phyloP scores from a whole-genome alignment of 495 filamentous ascomycete genomes.

The Thermochaetoides thermophila region DNA sequence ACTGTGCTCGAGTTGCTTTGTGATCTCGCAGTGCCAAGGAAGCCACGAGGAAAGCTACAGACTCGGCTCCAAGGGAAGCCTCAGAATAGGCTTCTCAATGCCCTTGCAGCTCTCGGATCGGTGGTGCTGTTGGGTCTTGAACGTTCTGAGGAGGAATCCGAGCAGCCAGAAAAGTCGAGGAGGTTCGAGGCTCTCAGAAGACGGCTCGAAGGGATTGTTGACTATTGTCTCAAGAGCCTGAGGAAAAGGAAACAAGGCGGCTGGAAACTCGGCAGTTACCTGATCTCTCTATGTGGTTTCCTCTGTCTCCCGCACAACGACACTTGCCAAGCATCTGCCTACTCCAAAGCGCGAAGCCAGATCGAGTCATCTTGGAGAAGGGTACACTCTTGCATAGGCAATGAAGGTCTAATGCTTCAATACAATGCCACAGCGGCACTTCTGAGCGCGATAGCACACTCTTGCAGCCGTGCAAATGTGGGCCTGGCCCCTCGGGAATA shows the following conservation, averaged over 20 bases:
- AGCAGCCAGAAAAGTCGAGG: too few relatives aligned
- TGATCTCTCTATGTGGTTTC: constrained; percentile 15
- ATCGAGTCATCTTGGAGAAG: constrained; percentile 11
- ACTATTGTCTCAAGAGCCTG: constrained; percentile 5
- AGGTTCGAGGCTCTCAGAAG: constrained; percentile 6
- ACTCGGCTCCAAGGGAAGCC: constrained; percentile 6
- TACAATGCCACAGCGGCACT: constrained; percentile 16
- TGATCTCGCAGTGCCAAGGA: constrained; percentile 5
- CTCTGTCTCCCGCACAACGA: constrained; percentile 5
- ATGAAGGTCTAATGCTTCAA: constrained; percentile 4
- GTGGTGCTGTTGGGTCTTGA: constrained; percentile 10
- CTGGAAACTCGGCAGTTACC: constrained; percentile 14
- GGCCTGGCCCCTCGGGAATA: constrained; percentile 5
- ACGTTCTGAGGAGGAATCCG: too few relatives aligned
- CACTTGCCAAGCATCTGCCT: too few relatives aligned
- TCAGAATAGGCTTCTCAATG: constrained; percentile 7
- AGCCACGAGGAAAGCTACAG: constrained; percentile 5
- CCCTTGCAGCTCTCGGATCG: constrained; percentile 9
- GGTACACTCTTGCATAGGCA: constrained; percentile 1
- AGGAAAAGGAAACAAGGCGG: constrained; percentile 1
- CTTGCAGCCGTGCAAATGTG: constrained; percentile 12
- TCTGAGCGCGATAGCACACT: constrained; percentile 10
- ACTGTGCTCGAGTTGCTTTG: constrained; percentile 22
- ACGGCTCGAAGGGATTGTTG: constrained; percentile 11
- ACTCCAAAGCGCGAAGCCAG: background rate